Evolutionary conservation across 257 asterid genomes (phyloP), one percentile per base, ranked within the genome.

Genomic region (Solanum bulbocastanum): DNA sequence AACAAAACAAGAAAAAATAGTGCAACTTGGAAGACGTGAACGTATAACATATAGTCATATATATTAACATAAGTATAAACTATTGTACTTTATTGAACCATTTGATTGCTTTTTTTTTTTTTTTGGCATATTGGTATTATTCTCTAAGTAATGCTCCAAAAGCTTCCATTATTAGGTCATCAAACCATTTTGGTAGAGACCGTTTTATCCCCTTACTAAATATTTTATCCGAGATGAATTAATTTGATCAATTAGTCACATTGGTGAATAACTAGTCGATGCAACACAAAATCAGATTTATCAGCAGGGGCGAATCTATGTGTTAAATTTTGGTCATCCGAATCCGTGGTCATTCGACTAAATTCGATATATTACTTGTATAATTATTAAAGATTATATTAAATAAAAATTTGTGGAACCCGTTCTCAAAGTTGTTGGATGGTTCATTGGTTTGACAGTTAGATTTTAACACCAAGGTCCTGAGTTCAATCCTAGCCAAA

Each of bases 201-300:
- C 30, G 15, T 9, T 60, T 60, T 60, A 60, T n/a, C 3, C 1
- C 8, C 0, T 23, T 23, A 10, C 0, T 62, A 0, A 62, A 0
- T 42, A 42, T 42, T 20, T 56, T 56, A 56, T 18, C 0, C 4
- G 3, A 56, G 0, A 56, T 56, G 25, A 18, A 56, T 56, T 7
- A 42, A 42, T 42, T 42, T 42, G 5, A 37, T 46, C 0, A 52
- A 56, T 56, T 56, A 1, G 25, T 20, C 2, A 3, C 1, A 56
- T 56, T 3, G 25, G 5, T 56, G 65, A 56, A 52, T 52, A 52
- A 18, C 62, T 52, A 18, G 62, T 52, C 4, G n/a, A 52, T 52
- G 62, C n/a, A 8, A 52, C 10, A 52, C 22, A 18, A 52, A 52
- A 52, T 52, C 4, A 52, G 10, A 20, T 56, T 20, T 56, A 0